A percentile compares a stretch with the other conserved stretches of the same genome.
Evolutionary conservation across 2,329 filamentous ascomycete genomes (phyloP).

Genomic region (Phaeosphaeriaceae sp.): DNA sequence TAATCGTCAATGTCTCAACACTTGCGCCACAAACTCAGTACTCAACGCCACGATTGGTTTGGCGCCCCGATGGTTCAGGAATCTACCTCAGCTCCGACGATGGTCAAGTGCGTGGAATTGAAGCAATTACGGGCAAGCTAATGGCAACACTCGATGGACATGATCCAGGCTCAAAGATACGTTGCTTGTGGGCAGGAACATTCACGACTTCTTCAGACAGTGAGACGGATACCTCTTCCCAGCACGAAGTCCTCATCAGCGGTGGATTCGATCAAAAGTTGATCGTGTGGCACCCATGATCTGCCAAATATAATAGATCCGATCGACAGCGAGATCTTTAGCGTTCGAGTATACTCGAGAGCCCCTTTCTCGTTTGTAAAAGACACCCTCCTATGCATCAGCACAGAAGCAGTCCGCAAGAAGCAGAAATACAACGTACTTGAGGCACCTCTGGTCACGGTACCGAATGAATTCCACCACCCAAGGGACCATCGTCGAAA

Average conservation of each 20-base stretch:
- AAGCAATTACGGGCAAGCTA: conserved; percentile 65
- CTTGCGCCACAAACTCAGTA: conserved; percentile 70
- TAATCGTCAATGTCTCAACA: conserved; percentile 65
- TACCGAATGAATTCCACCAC: background rate
- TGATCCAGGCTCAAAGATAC: conserved; percentile 64
- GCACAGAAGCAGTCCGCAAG: background rate
- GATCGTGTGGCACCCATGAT: conserved; percentile 59
- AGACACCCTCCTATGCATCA: background rate
- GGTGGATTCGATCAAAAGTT: conserved; percentile 70
- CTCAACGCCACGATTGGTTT: conserved; percentile 67
- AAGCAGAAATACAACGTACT: background rate
- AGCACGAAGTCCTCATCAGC: conserved; percentile 65
- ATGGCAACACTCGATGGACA: conserved; percentile 60
- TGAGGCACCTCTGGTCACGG: background rate
- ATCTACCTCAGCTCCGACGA: conserved; percentile 72
- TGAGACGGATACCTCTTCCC: conserved; percentile 9
- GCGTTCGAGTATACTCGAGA: background rate
- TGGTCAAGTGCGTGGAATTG: conserved; percentile 66
- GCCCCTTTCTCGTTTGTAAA: background rate
- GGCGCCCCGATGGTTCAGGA: conserved; percentile 67
- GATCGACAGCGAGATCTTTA: background rate
- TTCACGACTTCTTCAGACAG: conserved; percentile 41
- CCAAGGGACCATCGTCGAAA: background rate
- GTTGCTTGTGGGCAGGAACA: conserved; percentile 64
- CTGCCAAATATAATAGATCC: background rate